phyloP scores from a whole-genome alignment of 768 basidiomycete species.

The Lactifluus hygrophoroides region DNA sequence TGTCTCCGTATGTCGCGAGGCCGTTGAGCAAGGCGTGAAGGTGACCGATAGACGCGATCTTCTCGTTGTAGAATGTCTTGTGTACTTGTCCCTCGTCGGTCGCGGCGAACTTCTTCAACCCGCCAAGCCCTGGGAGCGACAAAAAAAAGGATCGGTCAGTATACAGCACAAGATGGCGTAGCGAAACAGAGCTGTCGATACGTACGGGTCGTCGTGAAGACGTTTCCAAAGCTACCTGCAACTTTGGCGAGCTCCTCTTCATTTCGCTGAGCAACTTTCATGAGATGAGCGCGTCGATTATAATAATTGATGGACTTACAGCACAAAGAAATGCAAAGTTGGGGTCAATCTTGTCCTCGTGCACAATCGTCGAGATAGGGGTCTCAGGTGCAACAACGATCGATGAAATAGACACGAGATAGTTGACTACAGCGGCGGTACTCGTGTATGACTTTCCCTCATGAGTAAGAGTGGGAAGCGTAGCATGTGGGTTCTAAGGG shows the following conservation, averaged over 20 bases:
- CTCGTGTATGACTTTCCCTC: conserved; percentile 26
- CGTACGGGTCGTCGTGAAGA: conserved; percentile 36
- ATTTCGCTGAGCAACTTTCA: conserved; percentile 30
- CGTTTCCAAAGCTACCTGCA: conserved; percentile 26
- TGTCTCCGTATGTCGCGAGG: conserved; percentile 29
- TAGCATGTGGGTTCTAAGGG: conserved; percentile 18
- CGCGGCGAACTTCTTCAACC: conserved; percentile 31
- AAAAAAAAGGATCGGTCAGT: background rate
- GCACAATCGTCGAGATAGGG: conserved; percentile 32
- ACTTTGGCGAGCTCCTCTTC: conserved; percentile 39
- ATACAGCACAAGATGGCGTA: background rate
- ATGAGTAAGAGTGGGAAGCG: conserved; percentile 6
- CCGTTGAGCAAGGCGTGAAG: conserved; percentile 37
- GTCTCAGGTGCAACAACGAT: conserved; percentile 30
- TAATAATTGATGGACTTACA: conserved; percentile 24
- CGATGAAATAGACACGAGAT: conserved; percentile 35
- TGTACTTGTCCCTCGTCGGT: conserved; percentile 30
- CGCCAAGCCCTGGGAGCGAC: conserved; percentile 33
- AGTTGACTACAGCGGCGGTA: conserved; percentile 34
- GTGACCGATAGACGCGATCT: conserved; percentile 33
- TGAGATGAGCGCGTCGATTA: background rate
- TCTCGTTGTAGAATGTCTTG: conserved; percentile 38
- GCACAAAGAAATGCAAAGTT: conserved; percentile 41
- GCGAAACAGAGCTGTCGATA: conserved; percentile 16
- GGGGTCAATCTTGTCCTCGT: conserved; percentile 40